Conservation (phyloP, 1,284 basidiomycete genomes). For the Marasmius fiardii region DNA sequence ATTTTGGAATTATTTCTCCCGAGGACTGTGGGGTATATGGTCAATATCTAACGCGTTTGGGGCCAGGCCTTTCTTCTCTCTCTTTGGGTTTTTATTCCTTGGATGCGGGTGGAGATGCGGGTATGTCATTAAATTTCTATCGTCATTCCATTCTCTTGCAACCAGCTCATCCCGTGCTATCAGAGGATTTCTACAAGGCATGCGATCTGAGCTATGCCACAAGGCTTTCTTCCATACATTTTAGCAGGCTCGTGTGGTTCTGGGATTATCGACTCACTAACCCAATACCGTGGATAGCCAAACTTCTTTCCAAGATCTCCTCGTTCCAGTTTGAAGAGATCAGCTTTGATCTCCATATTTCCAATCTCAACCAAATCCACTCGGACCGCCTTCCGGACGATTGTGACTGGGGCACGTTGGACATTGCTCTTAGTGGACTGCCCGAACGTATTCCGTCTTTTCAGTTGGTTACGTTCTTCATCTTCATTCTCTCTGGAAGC, state of each 20-base stretch:
- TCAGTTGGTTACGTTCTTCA: neutral
- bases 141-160: neutral
- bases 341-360: conserved; percentile 8
- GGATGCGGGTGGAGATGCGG: conserved; percentile 24
- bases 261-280: conserved; percentile 9
- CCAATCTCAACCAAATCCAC: neutral
- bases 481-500: neutral
- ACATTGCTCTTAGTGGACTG: conserved; percentile 3
- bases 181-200: conserved; percentile 14
- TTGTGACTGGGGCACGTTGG: conserved; percentile 9
- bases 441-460: neutral
- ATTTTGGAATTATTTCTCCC: conserved; percentile 19
- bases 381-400: neutral
- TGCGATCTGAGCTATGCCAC: conserved; percentile 7
- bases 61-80: conserved; percentile 13
- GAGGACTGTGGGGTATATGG: conserved; percentile 19
- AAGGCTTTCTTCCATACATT: conserved; percentile 4
- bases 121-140: conserved; percentile 7
- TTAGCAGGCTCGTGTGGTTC: conserved; percentile 8
- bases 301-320: conserved; percentile 6
- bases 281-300: conserved; percentile 13
- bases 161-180: neutral
- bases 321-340: neutral
- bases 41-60: conserved; percentile 16
- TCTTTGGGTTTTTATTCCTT: conserved; percentile 21